phyloP scores from a whole-genome alignment of 768 basidiomycete species.

The Pisolithus marmoratus region DNA sequence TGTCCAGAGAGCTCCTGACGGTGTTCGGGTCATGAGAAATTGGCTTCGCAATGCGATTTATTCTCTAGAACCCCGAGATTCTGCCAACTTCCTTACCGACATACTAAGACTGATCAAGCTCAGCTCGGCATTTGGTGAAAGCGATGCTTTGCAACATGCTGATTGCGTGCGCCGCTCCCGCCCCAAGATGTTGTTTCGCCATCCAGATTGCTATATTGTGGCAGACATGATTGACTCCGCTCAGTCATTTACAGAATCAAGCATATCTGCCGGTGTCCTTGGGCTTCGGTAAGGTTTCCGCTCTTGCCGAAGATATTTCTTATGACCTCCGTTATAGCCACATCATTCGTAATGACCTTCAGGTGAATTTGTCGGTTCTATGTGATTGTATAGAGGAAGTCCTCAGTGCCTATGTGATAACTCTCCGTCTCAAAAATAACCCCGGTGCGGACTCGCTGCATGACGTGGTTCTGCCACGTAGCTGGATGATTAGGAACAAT shows the following conservation, averaged over 20 bases:
- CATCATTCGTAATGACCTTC: conserved; percentile 32
- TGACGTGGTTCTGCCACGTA: conserved; percentile 46
- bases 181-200: conserved; percentile 3
- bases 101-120: conserved; percentile 35
- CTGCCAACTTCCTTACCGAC: conserved; percentile 34
- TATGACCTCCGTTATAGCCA: conserved; percentile 31
- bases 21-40: conserved; percentile 33
- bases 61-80: conserved; percentile 14
- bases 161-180: conserved; percentile 16
- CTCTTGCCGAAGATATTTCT: background rate
- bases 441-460: conserved; percentile 26
- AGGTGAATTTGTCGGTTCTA: conserved; percentile 41
- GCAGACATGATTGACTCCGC: conserved; percentile 27
- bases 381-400: conserved; percentile 50
- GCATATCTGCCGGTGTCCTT: conserved; percentile 31
- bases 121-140: conserved; percentile 33
- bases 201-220: conserved; percentile 22
- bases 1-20: conserved; percentile 36
- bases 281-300: conserved; percentile 35
- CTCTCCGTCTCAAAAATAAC: conserved; percentile 18
- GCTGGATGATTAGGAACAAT: conserved; percentile 37
- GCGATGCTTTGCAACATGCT: conserved; percentile 31
- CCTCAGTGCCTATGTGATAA: conserved; percentile 36
- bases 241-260: conserved; percentile 20
- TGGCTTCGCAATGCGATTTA: conserved; percentile 44